phyloP scores from a whole-genome alignment of 2,329 filamentous ascomycete species.

The Calonectria crousiana region DNA sequence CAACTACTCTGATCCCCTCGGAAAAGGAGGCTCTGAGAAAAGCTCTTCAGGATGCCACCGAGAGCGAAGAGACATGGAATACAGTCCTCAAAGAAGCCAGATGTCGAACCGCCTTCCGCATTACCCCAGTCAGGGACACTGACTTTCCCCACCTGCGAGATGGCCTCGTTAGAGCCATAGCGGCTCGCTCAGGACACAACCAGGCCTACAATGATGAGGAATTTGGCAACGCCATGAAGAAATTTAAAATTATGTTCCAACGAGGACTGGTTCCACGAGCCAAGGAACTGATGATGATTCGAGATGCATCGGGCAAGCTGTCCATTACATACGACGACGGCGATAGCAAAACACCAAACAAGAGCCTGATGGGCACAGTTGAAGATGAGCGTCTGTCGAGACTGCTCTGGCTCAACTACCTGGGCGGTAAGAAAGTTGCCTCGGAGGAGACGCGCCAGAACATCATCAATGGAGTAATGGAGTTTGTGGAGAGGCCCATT shows the following conservation, averaged over 20 bases:
- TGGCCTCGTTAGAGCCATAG: constrained; percentile 88
- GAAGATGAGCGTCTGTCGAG: constrained; percentile 83
- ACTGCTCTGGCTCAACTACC: constrained; percentile 89
- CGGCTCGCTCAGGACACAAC: constrained; percentile 74
- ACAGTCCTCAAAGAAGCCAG: constrained; percentile 74
- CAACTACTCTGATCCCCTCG: constrained; percentile 83
- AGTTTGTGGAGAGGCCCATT: constrained; percentile 87
- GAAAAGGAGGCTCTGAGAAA: constrained; percentile 82
- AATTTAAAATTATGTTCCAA: constrained; percentile 87
- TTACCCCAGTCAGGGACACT: constrained; percentile 92
- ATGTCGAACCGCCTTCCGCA: constrained; percentile 82
- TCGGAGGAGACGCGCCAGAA: constrained; percentile 84
- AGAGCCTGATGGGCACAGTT: constrained; percentile 76
- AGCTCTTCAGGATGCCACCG: constrained; percentile 75
- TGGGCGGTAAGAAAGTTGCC: constrained; percentile 87
- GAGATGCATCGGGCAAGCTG: constrained; percentile 75
- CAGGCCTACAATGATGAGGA: constrained; percentile 74
- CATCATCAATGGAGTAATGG: constrained; percentile 89
- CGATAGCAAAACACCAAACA: constrained; percentile 58
- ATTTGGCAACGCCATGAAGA: constrained; percentile 80
- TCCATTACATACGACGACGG: constrained; percentile 77
- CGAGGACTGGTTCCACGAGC: constrained; percentile 85
- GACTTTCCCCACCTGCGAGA: constrained; percentile 95
- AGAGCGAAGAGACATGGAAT: constrained; percentile 81
- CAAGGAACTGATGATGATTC: constrained; percentile 79